phyloP scores from a whole-genome alignment of 805 yeast species.

The Starmerella davenportii region DNA sequence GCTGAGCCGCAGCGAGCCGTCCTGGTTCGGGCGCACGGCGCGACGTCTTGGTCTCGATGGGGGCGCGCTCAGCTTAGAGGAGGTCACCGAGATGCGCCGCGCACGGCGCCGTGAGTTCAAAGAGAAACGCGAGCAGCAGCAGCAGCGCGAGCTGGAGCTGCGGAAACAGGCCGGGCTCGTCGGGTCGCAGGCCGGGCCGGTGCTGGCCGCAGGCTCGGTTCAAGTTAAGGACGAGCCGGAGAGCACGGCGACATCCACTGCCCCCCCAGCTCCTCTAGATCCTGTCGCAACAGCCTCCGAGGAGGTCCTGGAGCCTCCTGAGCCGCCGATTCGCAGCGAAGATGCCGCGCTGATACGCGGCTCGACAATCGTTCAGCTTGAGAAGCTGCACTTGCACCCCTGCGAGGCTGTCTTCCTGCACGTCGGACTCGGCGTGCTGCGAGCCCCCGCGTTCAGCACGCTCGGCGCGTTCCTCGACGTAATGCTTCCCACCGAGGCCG shows the following conservation, averaged over 20 bases:
- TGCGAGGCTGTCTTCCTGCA: slow-evolving; percentile 57
- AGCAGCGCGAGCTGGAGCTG: slow-evolving; percentile 26
- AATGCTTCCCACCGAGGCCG: background rate
- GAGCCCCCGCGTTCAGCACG: slow-evolving; percentile 19
- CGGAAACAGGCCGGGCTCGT: background rate
- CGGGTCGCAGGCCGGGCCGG: background rate
- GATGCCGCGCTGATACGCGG: slow-evolving; percentile 16
- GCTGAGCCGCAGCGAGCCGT: slow-evolving; percentile 77
- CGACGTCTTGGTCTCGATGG: slow-evolving; percentile 35
- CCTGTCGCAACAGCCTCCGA: background rate
- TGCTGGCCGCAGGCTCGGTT: background rate
- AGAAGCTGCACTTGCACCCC: slow-evolving; percentile 49
- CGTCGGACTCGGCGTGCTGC: slow-evolving; percentile 35
- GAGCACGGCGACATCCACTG: too few species aligned
- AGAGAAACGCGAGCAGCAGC: slow-evolving; percentile 42
- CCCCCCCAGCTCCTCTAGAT: background rate
- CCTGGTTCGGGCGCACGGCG: slow-evolving; percentile 59
- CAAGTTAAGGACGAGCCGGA: background rate
- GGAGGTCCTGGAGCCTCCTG: slow-evolving; percentile 12
- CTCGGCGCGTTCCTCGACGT: slow-evolving; percentile 1
- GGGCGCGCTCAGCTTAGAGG: slow-evolving; percentile 35
- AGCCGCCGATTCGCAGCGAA: slow-evolving; percentile 23
- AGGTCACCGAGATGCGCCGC: slow-evolving; percentile 55
- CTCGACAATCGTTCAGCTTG: slow-evolving; percentile 19
- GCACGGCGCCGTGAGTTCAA: slow-evolving; percentile 58